Evolutionary conservation across 768 basidiomycete genomes (phyloP).

Genomic region (Chlorophyllum brunneum): DNA sequence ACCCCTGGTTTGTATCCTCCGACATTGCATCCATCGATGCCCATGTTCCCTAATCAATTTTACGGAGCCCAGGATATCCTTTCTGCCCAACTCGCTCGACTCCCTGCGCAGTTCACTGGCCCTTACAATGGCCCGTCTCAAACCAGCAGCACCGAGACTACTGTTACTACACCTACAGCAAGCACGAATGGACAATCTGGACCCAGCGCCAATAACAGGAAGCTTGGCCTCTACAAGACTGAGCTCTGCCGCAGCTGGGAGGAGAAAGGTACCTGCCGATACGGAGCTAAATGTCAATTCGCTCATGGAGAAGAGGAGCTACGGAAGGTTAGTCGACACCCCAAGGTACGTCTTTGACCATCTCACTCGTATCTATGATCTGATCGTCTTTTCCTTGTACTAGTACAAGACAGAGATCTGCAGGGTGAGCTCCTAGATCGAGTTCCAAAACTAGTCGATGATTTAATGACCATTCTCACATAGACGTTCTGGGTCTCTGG

Average conservation of each 20-base stretch:
- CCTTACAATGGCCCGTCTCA: conserved; percentile 38
- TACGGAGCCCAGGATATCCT: conserved; percentile 58
- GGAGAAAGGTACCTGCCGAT: conserved; percentile 84
- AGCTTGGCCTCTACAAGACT: conserved; percentile 88
- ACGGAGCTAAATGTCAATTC: conserved; percentile 88
- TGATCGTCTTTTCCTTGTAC: conserved; percentile 17
- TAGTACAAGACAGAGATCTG: conserved; percentile 95
- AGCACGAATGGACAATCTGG: conserved; percentile 49
- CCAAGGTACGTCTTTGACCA: conserved; percentile 56
- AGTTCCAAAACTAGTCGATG: conserved; percentile 10
- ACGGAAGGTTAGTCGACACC: conserved; percentile 79
- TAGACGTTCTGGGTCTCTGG: conserved; percentile 94
- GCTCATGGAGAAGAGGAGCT: conserved; percentile 91
- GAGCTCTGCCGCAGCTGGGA: conserved; percentile 90
- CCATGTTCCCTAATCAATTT: conserved; percentile 70
- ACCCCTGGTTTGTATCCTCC: conserved; percentile 19
- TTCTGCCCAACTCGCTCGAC: conserved; percentile 54
- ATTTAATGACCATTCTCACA: conserved; percentile 14
- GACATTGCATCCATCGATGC: conserved; percentile 27
- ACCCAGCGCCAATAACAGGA: conserved; percentile 89
- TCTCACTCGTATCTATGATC: conserved; percentile 11
- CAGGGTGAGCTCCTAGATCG: conserved; percentile 47
- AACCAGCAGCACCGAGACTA: conserved; percentile 26
- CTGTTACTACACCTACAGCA: conserved; percentile 37
- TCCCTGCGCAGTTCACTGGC: conserved; percentile 62